Base-by-base conservation (phyloP, 202 grass and related monocot genomes). In the Brachypodium distachyon region DNA sequence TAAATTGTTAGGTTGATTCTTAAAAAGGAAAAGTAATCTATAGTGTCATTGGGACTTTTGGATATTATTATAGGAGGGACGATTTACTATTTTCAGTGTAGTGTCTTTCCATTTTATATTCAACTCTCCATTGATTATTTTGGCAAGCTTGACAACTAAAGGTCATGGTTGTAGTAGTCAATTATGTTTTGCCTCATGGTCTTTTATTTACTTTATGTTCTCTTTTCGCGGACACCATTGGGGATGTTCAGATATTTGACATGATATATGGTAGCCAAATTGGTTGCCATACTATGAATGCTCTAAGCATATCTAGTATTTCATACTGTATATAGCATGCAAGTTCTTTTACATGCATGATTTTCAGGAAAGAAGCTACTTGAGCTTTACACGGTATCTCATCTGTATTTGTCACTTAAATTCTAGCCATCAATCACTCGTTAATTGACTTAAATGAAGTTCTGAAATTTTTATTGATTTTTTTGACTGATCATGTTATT, bases 351-450 rank as follows among this genome's bases (percentile, higher is more conserved):
- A 53, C 37, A 40, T 71, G 22, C 17, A 47, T 18, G 21, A n/a
- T 22, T 28, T 69, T 68, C 5, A 51, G 39, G 73, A 66, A 73
- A 73, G 49, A 78, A 51, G 21, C 6, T 79, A 40, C 55, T 62
- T 67, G 44, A 61, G 12, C 6, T 52, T 32, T 70, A 68, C 60
- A 57, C 18, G 27, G 2, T 14, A 53, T 55, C 21, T 8, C 28
- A 63, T 84, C 5, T 77, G 19, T 77, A 40, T 72, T 44, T 18
- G 39, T 9, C 62, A 70, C 44, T 74, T 78, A 67, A 78, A 44
- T 4, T 43, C 27, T 67, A 78, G 23, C 27, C 13, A 42, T 40
- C 77, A 47, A 9, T 32, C 46, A 47, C 36, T 36, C 25, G 36
- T 44, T 65, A 31, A 18, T 10, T 50, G 23, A 26, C 22, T 56